These are phyloP conservation scores for Malassezia vespertilionis DNA, from an alignment of 1,284 basidiomycete genomes.

Conservation along the genomic window DNA sequence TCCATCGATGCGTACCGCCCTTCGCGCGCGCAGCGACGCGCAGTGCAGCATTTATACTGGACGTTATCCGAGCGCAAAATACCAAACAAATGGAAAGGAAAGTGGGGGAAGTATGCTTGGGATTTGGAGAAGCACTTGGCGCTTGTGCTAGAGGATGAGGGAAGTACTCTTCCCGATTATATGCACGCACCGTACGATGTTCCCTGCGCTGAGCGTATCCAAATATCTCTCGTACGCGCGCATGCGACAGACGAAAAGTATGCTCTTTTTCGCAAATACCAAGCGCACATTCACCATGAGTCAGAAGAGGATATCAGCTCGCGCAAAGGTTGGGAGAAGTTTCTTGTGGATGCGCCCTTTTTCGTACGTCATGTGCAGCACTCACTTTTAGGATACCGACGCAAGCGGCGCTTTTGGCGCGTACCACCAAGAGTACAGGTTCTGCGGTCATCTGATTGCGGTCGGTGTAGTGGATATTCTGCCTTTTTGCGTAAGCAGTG, in stretches of 20 bases:
- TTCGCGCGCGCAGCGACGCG: conserved; percentile 22
- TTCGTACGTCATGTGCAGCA: background rate
- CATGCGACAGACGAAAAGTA: conserved; percentile 33
- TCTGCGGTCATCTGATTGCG: conserved; percentile 67
- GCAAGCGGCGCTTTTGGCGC: conserved; percentile 19
- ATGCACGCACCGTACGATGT: background rate
- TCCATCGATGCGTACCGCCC: background rate
- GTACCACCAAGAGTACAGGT: conserved; percentile 43
- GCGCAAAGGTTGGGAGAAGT: conserved; percentile 28
- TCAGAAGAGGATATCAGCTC: conserved; percentile 21
- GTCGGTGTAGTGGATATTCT: conserved; percentile 84
- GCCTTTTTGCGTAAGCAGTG: conserved; percentile 77
- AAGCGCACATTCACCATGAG: conserved; percentile 27
- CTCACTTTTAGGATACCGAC: background rate
- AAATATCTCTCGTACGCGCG: conserved; percentile 1
- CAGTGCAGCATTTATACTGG: conserved; percentile 28
- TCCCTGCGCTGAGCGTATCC: background rate
- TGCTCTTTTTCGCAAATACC: conserved; percentile 35
- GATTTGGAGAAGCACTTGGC: conserved; percentile 15
- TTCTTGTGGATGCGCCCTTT: conserved; percentile 27
- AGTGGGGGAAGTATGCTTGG: conserved; percentile 23
- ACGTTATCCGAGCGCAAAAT: conserved; percentile 15
- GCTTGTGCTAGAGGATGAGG: conserved; percentile 1
- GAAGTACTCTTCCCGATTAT: background rate
- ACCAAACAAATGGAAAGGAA: conserved; percentile 31